Evolutionary conservation across 1,284 basidiomycete genomes (phyloP).

Genomic region (Thecaphora thlaspeos): DNA sequence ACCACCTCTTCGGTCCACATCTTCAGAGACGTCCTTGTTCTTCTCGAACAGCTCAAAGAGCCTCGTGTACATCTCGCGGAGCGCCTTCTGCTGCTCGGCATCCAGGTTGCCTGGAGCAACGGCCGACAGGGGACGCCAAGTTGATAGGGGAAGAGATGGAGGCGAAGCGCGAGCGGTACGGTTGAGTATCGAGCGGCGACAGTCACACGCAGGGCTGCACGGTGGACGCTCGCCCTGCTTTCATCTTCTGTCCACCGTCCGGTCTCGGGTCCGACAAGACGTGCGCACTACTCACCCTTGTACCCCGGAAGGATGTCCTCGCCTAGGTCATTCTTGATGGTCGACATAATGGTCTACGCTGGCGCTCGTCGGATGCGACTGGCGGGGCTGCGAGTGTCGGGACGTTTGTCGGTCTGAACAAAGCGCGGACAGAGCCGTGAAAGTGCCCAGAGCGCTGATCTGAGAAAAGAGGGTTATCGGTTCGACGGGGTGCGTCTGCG

Average conservation of each 20-base stretch:
- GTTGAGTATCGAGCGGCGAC: slow-evolving; percentile 4
- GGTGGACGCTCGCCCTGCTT: too few species aligned
- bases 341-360: slow-evolving; percentile 29
- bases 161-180: background rate
- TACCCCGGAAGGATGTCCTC: slow-evolving; percentile 48
- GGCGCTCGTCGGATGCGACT: too few species aligned
- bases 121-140: background rate
- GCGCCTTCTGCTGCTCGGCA: slow-evolving; percentile 38
- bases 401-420: too few species aligned
- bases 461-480: too few species aligned
- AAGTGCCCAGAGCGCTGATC: too few species aligned
- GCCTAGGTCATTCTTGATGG: slow-evolving; percentile 43
- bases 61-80: slow-evolving; percentile 46
- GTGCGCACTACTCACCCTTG: slow-evolving; percentile 46
- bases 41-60: slow-evolving; percentile 49
- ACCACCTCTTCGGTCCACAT: slow-evolving; percentile 42
- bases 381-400: too few species aligned
- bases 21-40: slow-evolving; percentile 49
- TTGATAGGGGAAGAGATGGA: background rate
- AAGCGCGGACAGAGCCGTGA: too few species aligned
- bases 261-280: too few species aligned
- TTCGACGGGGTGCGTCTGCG: too few species aligned
- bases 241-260: too few species aligned
- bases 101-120: slow-evolving; percentile 44
- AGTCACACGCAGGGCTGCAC: too few species aligned